phyloP scores from a whole-genome alignment of 169 alveolate species.

The Plasmodium vinckei region DNA sequence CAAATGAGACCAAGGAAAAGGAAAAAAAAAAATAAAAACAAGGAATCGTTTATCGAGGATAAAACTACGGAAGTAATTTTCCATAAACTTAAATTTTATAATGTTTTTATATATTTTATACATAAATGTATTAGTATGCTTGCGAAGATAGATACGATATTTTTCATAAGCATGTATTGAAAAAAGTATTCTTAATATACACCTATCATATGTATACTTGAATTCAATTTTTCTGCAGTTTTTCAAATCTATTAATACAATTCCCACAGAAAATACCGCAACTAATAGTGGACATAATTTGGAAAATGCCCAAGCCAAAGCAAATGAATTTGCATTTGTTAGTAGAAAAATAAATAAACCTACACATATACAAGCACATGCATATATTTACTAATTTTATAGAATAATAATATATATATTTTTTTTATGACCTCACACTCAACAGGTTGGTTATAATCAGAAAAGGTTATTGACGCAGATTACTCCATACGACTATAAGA shows the following conservation, averaged over 20 bases:
- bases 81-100: background rate
- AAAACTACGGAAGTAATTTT: slow-evolving; percentile 51
- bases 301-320: slow-evolving; percentile 46
- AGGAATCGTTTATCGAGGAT: slow-evolving; percentile 53
- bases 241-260: slow-evolving; percentile 14
- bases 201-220: too few relatives aligned
- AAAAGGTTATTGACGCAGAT: slow-evolving; percentile 58
- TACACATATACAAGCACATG: too few relatives aligned
- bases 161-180: too few relatives aligned
- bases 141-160: too few relatives aligned
- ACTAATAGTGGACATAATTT: background rate
- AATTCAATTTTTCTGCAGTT: background rate
- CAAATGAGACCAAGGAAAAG: slow-evolving; percentile 48
- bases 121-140: too few relatives aligned
- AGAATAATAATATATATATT: background rate
- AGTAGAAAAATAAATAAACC: slow-evolving; percentile 6
- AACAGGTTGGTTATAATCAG: slow-evolving; percentile 73
- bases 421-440: background rate
- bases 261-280: background rate
- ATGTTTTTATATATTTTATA: too few relatives aligned
- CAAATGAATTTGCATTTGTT: slow-evolving; percentile 69
- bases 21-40: slow-evolving; percentile 53
- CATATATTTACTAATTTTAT: background rate
- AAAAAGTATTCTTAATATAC: too few relatives aligned
- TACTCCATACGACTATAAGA: slow-evolving; percentile 66